Evolutionary conservation across 768 basidiomycete genomes (phyloP), one percentile per base, ranked within the genome.

Genomic region (Macrolepiota fuliginosa): DNA sequence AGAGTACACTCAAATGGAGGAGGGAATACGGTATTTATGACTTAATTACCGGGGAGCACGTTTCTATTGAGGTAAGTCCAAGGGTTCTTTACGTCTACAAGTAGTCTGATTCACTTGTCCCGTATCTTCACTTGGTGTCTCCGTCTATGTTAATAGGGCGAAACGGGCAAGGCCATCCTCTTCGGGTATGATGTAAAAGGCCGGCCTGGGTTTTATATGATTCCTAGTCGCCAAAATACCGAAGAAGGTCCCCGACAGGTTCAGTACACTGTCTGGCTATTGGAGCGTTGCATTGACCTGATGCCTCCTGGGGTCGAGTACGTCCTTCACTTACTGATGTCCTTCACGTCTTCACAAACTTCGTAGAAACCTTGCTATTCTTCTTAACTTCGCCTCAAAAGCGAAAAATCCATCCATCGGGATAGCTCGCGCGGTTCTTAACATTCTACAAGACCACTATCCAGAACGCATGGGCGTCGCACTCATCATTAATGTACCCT

Each of bases 291-390:
- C 17, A 77, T 90, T 25, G 91, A 94, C 65, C 77, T 93, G 58
- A 90, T 92, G 86, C 84, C 81, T 15, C 86, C 90, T 22, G 91
- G 91, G 24, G 86, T 94, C 37, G 93, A 94, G 91, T 91, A 67
- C 58, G 85, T 77, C 13, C 19, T 42, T 40, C 19, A 12, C 58
- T 47, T 15, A 36, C 37, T 25, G 47, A 7, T 2, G 24, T 4
- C 29, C 53, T 62, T 32, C 29, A 22, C 59, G 15, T 62, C 10
- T 51, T 37, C 27, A 54, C 49, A 45, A 47, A 17, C 35, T 24
- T 52, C 54, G 12, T 13, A 92, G 91, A 70, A 87, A 83, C 10
- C 65, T 94, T 25, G 80, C 79, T 12, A 76, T 93, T 24, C 83
- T 94, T 74, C 86, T 93, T 65, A 87, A 94, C 76, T 92, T 87